A percentile compares a stretch with the other conserved stretches of the same genome.
Evolutionary conservation across 2,329 filamentous ascomycete species (phyloP).

Genomic region (Fusarium sp.): DNA sequence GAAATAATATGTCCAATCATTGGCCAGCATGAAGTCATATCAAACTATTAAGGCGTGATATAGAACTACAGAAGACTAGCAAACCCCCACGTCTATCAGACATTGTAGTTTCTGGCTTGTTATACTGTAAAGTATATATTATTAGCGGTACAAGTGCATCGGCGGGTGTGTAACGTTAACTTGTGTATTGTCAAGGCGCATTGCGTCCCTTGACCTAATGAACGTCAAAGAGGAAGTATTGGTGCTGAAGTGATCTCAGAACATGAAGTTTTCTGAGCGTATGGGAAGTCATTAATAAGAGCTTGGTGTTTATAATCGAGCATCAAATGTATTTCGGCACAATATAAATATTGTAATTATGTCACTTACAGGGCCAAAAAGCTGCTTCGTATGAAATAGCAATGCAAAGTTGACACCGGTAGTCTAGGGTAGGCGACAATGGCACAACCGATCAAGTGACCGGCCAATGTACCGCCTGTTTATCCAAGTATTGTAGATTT

Average conservation of each 20-base stretch:
- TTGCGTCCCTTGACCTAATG: too few relatives aligned
- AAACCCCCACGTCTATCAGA: too few relatives aligned
- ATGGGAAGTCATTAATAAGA: neutral
- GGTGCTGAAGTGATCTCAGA: neutral
- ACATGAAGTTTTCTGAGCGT: neutral
- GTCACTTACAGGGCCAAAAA: neutral
- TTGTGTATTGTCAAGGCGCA: too few relatives aligned
- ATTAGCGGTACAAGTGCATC: too few relatives aligned
- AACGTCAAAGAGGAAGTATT: too few relatives aligned
- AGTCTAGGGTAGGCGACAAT: slow-evolving; percentile 7
- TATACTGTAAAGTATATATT: too few relatives aligned
- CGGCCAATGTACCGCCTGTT: neutral
- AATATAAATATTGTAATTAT: neutral
- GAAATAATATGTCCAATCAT: too few relatives aligned
- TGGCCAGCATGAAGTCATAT: too few relatives aligned
- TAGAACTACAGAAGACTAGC: too few relatives aligned
- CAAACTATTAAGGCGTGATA: too few relatives aligned
- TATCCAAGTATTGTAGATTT: neutral
- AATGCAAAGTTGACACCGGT: neutral
- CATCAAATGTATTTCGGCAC: neutral
- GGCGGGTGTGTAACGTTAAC: too few relatives aligned
- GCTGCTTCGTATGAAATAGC: neutral
- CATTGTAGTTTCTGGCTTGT: too few relatives aligned
- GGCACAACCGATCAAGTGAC: slow-evolving; percentile 6
- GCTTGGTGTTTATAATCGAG: neutral